Evolutionary conservation across 257 asterid species (phyloP), one percentile per base, ranked within the genome.

Genomic region (Fraxinus excelsior): DNA sequence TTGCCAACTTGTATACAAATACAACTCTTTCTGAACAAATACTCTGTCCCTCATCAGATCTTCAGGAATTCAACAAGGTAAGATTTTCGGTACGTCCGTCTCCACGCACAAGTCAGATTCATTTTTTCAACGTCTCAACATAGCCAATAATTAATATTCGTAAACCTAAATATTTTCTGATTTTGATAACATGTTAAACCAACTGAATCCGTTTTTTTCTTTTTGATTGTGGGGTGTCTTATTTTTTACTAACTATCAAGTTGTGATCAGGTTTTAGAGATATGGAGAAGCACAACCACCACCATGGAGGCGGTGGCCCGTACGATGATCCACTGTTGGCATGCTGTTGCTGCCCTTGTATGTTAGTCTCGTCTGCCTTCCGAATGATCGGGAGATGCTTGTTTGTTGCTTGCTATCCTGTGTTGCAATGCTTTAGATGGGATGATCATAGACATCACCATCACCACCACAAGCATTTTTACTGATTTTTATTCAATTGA

Each of bases 381-480:
- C 79, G 84, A 70, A 18, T 67, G 73, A 72, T 84, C 5, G 80
- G 83, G 75, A 83, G 91, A 80, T 85, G 92, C 78, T 8, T 85
- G 78, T 88, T 88, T 72, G 90, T 83, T 2, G 87, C 85, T 7
- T 90, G 81, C 70, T 90, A 80, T 78, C 97, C 96, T 26, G 80
- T 91, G 70, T 66, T 88, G 87, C 94, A 83, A 82, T 91, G 97
- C 74, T 86, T 87, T 58, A 86, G 90, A 28, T 82, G 78, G 86
- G 96, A 88, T 80, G 90, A 87, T n/a, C 86, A 74, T 38, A 66
- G 91, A 34, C 96, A 91, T 72, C 92, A 84, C 49, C 91, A 85
- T 62, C 91, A 89, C 51, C 86, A 72, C 65, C 91, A 84, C 80
- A 80, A 67, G 67, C 93, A 84, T 76, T 86, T 85, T 58, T 53